phyloP scores from a whole-genome alignment of 805 yeast genomes.

The Starmera dryadoides region DNA sequence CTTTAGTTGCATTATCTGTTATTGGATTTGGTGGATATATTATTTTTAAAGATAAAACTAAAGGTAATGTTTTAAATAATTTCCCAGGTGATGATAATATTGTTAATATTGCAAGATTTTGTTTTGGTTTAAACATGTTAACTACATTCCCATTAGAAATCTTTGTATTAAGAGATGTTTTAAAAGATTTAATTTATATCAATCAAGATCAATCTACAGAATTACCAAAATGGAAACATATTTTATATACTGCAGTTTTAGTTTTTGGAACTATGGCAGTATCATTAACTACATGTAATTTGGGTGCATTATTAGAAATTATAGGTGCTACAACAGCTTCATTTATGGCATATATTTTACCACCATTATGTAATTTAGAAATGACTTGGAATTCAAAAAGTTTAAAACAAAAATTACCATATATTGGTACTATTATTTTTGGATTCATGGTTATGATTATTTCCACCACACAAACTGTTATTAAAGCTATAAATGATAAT shows the following conservation, averaged over 20 bases:
- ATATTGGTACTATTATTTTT: constrained; percentile 55
- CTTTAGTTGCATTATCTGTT: constrained; percentile 68
- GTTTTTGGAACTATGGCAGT: constrained; percentile 68
- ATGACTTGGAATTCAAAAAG: constrained; percentile 43
- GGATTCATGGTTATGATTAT: constrained; percentile 74
- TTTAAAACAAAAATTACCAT: constrained; percentile 41
- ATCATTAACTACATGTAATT: constrained; percentile 73
- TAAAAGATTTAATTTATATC: constrained; percentile 51
- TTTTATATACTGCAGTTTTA: constrained; percentile 55
- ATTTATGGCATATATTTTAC: constrained; percentile 84
- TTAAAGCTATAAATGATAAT: constrained; percentile 20
- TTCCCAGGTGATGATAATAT: constrained; percentile 68
- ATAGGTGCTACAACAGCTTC: constrained; percentile 94
- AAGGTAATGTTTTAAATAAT: constrained; percentile 84
- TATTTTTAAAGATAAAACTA: constrained; percentile 68
- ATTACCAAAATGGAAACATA: constrained; percentile 43
- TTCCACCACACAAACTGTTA: constrained; percentile 70
- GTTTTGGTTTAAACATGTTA: constrained; percentile 88
- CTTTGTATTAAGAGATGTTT: constrained; percentile 83
- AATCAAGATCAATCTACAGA: constrained; percentile 30
- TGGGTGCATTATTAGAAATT: constrained; percentile 83
- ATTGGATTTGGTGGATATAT: constrained; percentile 78
- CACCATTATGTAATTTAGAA: constrained; percentile 75
- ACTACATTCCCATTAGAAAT: constrained; percentile 89
- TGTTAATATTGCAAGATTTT: constrained; percentile 81